Base-by-base conservation (phyloP, 164 flowering plant genomes). In the Magnolia kwangsiensis region DNA sequence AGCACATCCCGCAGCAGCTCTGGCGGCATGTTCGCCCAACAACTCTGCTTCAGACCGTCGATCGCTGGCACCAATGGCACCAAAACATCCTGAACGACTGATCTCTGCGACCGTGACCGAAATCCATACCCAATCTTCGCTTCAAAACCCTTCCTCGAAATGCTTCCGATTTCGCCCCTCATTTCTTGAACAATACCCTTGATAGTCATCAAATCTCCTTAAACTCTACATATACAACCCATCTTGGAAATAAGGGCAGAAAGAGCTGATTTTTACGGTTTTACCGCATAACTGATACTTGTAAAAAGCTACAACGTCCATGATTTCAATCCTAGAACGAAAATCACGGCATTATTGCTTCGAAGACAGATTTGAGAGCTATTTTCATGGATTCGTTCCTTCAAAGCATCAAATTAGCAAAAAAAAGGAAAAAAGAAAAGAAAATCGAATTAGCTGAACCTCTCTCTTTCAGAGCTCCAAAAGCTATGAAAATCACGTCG, bases 11-110 rank as follows among this genome's bases (percentile, higher is more conserved):
- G 82, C 51, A 96, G 83, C 55, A 96, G 85, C 85, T 96, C 98
- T 37, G 85, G 89, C 1, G 99, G 99, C 87, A 96, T 81, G 78
- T 90, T 86, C 8, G 96, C 89, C 97, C 98, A 95, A 72, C 89
- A 85, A 51, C 93, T 90, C 80, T 87, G 88, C 78, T 85, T 80
- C 71, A 83, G 63, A 50, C 76, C 80, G 66, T 86, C 85, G 19
- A 71, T 72, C 18, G 55, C 61, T 16, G 50, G 64, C n/a, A 29
- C 68, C 20, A 27, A 49, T 50, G 50, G 78, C 50, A 81, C 72
- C n/a, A 74, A 66, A 67, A 78, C 64, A 80, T 90, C 93, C 77
- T 85, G 89, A 29, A 88, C 93, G 66, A 82, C 91, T 3, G 45
- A 37, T 23, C 96, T 82, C 5, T 87, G 90, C 0, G 96, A 93